These are phyloP conservation scores for Vaccinium macrocarpon DNA, from an alignment of 148 eudicot species.

Conservation along the genomic window DNA sequence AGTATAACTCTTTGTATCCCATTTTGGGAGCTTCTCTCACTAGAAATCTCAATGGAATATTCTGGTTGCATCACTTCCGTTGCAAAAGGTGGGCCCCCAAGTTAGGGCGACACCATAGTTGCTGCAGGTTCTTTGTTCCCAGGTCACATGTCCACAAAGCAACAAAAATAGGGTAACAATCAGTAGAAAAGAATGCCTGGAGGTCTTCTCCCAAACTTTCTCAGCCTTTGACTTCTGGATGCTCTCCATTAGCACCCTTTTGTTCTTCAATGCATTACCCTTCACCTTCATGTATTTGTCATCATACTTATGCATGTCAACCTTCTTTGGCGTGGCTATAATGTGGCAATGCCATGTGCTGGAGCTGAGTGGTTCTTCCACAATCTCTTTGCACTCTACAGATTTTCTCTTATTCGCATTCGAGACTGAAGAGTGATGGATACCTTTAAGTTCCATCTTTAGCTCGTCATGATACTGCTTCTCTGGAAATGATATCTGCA, in stretches of 20 bases:
- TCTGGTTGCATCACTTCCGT: too few relatives aligned
- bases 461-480: constrained; percentile 61
- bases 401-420: constrained; percentile 12
- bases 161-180: too few relatives aligned
- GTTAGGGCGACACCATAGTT: too few relatives aligned
- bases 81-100: too few relatives aligned
- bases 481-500: constrained; percentile 52
- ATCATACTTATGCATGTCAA: constrained; percentile 85
- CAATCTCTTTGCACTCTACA: constrained; percentile 14
- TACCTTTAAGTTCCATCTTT: constrained; percentile 53
- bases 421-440: constrained; percentile 16
- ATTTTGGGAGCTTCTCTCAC: too few relatives aligned
- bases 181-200: neutral
- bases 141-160: too few relatives aligned
- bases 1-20: too few relatives aligned
- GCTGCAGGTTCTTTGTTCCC: too few relatives aligned
- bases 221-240: constrained; percentile 87
- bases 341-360: too few relatives aligned
- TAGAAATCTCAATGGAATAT: too few relatives aligned
- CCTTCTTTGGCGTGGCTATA: constrained; percentile 45
- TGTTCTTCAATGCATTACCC: constrained; percentile 84
- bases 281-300: constrained; percentile 91
- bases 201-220: constrained; percentile 83
- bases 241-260: constrained; percentile 78
- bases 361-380: too few relatives aligned